Base-by-base conservation (phyloP, 2,329 filamentous ascomycete genomes). In the Aureobasidium melanogenum region DNA sequence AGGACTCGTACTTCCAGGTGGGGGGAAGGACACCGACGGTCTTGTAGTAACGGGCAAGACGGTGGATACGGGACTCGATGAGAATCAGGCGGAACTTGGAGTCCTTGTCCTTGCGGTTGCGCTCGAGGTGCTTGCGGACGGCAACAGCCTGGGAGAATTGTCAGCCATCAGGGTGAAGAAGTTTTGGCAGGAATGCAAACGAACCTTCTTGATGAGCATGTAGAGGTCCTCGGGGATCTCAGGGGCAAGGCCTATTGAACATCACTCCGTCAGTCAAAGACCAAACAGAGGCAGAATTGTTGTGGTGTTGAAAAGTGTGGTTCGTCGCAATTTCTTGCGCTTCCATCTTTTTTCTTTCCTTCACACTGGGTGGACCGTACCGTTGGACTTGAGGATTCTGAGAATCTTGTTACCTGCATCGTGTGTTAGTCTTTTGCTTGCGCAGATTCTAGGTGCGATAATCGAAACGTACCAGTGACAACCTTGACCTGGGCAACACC, bases 41-140 rank as follows among this genome's bases (percentile, higher is more conserved):
- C 89, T 97, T 97, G 90, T 97, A 99, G 89, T 97, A 97, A 73
- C 94, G 89, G 77, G 91, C 94, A 71, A 99, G 89, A 84, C 94
- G 93, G 89, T 99, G 94, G 82, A 99, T 97, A 82, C 95, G 91
- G 78, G 94, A 97, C 86, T 99, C 94, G 82, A 99, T 96, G 73
- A 99, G 89, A 93, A 99, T 99, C 70, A 99, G 90, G 77, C 94
- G 93, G 90, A 99, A 99, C 86, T 99, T 99, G 85, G 88, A 90
- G 86, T 99, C 94, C 85, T 91, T 96, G 86, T 99, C 94, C 88
- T 99, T 99, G 82, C 94, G 93, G 88, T 99, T 99, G 82, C 91
- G 91, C 87, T 97, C 91, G 71, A 99, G 91, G 83, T 99, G 95
- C 90, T 99, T 99, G 84, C 94, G 93, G 83, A 99, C 94, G 77